Conservation (phyloP, 2,329 filamentous ascomycete genomes). For the Hirsutella minnesotensis region DNA sequence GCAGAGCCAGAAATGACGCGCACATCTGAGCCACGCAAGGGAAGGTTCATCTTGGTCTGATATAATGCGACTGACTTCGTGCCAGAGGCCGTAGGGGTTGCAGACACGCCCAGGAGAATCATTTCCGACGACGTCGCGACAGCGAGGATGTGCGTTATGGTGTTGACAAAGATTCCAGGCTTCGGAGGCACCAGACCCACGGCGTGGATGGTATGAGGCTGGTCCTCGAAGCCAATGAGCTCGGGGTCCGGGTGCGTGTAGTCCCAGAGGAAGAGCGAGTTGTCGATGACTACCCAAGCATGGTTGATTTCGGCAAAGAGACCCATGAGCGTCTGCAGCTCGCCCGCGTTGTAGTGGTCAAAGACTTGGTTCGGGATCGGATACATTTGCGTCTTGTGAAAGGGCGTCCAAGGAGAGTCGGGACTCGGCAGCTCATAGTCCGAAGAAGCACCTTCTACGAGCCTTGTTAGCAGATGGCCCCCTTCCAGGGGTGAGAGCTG, state of each 20-base stretch:
- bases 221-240: conserved; percentile 84
- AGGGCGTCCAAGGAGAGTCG: conserved; percentile 70
- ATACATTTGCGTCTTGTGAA: conserved; percentile 77
- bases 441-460: conserved; percentile 71
- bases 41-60: conserved; percentile 74
- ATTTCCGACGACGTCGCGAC: conserved; percentile 81
- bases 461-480: conserved; percentile 13
- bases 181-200: conserved; percentile 81
- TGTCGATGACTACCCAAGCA: conserved; percentile 93
- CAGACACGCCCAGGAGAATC: conserved; percentile 72
- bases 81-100: conserved; percentile 54
- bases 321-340: conserved; percentile 87
- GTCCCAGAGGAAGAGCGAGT: conserved; percentile 93
- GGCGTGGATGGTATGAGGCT: conserved; percentile 77
- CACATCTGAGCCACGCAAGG: conserved; percentile 65
- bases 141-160: conserved; percentile 79
- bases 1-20: conserved; percentile 69
- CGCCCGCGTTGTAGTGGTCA: conserved; percentile 78
- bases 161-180: conserved; percentile 72
- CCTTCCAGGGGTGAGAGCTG: not conserved
- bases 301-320: conserved; percentile 90
- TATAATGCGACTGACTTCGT: conserved; percentile 68
- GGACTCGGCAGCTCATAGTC: conserved; percentile 72
- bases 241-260: conserved; percentile 89
- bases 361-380: conserved; percentile 87